phyloP scores from a whole-genome alignment of 345 rosid genomes.

The Hypericum perforatum region DNA sequence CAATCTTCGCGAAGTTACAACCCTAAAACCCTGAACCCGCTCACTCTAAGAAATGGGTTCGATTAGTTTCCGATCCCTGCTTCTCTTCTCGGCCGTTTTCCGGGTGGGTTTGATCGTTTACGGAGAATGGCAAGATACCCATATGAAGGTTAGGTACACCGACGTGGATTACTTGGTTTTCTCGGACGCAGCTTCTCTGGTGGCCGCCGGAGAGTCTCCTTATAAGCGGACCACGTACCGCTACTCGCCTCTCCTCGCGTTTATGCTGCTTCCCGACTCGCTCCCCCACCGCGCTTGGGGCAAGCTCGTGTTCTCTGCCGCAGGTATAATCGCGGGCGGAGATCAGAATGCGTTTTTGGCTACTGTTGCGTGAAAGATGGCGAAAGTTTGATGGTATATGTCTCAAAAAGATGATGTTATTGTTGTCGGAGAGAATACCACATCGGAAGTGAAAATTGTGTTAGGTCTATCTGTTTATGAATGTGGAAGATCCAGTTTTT shows the following conservation, averaged over 20 bases:
- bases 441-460: too few relatives aligned
- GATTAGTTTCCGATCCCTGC: conserved; percentile 23
- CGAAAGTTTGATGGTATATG: too few relatives aligned
- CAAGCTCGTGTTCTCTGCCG: conserved; percentile 73
- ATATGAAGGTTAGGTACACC: conserved; percentile 82
- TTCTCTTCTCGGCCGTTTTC: conserved; percentile 45
- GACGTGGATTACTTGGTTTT: conserved; percentile 88
- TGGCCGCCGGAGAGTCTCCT: conserved; percentile 73
- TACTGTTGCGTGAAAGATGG: too few relatives aligned
- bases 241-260: conserved; percentile 82
- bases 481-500: too few relatives aligned
- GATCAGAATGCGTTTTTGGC: too few relatives aligned
- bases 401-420: too few relatives aligned
- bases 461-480: too few relatives aligned
- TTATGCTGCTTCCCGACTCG: conserved; percentile 57
- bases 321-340: conserved; percentile 35
- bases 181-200: conserved; percentile 76
- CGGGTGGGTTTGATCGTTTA: conserved; percentile 51
- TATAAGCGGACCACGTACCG: conserved; percentile 72
- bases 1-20: too few relatives aligned
- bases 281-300: conserved; percentile 68
- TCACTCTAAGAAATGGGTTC: conserved; percentile 15
- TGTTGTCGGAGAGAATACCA: too few relatives aligned
- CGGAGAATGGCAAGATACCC: conserved; percentile 94
- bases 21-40: too few relatives aligned